A percentile compares a stretch with the other conserved stretches of the same genome.
Evolutionary conservation across 371 early-diverging fungal genomes (phyloP).

Genomic region (Rhizopus delemar): DNA sequence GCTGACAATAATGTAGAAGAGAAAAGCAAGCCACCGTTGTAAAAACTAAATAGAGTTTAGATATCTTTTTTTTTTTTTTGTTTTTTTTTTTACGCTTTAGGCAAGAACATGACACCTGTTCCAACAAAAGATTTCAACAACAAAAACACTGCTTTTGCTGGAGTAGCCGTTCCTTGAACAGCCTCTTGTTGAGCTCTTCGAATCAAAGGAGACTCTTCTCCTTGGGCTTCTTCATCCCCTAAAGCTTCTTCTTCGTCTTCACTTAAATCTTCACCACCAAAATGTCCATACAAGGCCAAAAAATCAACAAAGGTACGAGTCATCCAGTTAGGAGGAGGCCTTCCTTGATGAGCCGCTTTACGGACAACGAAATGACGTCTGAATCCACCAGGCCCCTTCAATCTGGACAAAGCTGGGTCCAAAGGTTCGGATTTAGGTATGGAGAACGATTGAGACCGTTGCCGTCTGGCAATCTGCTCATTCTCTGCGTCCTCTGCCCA

Average conservation of each 20-base stretch:
- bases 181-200: conserved; percentile 41
- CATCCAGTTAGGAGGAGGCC: conserved; percentile 68
- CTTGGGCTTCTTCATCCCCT: conserved; percentile 10
- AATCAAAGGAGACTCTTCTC: conserved; percentile 42
- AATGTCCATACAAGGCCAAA: conserved; percentile 89
- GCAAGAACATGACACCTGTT: conserved; percentile 79
- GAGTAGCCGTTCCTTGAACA: conserved; percentile 70
- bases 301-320: conserved; percentile 92
- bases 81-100: conserved; percentile 48
- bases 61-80: too few species aligned
- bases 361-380: conserved; percentile 83
- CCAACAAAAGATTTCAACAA: conserved; percentile 79
- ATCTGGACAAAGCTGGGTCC: conserved; percentile 42
- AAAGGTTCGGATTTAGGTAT: conserved; percentile 35
- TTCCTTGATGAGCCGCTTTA: conserved; percentile 72
- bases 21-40: conserved; percentile 67
- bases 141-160: conserved; percentile 70
- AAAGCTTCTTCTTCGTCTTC: conserved; percentile 69
- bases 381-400: conserved; percentile 85
- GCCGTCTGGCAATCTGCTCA: conserved; percentile 34
- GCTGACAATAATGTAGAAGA: conserved; percentile 52
- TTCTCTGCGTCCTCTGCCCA: conserved; percentile 49
- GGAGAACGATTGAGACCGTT: conserved; percentile 45
- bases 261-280: conserved; percentile 92
- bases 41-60: conserved; percentile 42